Evolutionary conservation across 2,329 filamentous ascomycete species (phyloP).

Genomic region (Cephalotrichum gorgonifer): DNA sequence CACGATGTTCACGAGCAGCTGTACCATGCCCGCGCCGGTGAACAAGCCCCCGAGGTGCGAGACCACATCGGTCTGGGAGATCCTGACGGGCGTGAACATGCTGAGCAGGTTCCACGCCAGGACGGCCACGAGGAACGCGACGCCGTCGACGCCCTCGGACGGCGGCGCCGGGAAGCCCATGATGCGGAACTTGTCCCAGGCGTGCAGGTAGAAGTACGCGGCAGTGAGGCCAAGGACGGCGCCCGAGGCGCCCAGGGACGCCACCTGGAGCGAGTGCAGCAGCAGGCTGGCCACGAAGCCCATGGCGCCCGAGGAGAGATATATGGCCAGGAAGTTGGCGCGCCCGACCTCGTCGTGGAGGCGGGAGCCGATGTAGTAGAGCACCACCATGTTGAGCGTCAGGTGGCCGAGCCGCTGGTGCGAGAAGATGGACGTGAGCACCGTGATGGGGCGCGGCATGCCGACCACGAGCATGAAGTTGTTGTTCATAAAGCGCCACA

Average conservation of each 20-base stretch:
- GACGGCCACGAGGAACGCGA: constrained; percentile 41
- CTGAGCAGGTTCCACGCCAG: constrained; percentile 39
- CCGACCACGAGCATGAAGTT: constrained; percentile 57
- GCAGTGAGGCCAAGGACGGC: constrained; percentile 50
- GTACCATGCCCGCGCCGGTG: constrained; percentile 31
- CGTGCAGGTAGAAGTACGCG: constrained; percentile 52
- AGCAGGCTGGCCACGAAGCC: constrained; percentile 50
- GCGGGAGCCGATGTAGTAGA: constrained; percentile 56
- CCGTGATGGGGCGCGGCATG: constrained; percentile 49
- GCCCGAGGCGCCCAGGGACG: constrained; percentile 58
- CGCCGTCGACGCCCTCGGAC: constrained; percentile 39
- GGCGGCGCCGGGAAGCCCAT: constrained; percentile 46
- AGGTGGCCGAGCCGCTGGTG: constrained; percentile 56
- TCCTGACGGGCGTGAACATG: constrained; percentile 28
- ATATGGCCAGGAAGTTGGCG: constrained; percentile 58
- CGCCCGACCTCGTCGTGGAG: constrained; percentile 63
- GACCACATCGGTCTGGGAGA: constrained; percentile 37
- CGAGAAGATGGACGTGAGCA: constrained; percentile 58
- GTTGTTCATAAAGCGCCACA: constrained; percentile 57
- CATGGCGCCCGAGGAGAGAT: constrained; percentile 45
- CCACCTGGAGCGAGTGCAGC: constrained; percentile 34
- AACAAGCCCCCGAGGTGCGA: constrained; percentile 43
- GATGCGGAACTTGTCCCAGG: constrained; percentile 44
- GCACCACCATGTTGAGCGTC: constrained; percentile 50
- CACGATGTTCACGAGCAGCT: constrained; percentile 17